These are phyloP conservation scores for Scytalidium lignicola DNA, from an alignment of 2,329 filamentous ascomycete genomes.

Conservation along the genomic window DNA sequence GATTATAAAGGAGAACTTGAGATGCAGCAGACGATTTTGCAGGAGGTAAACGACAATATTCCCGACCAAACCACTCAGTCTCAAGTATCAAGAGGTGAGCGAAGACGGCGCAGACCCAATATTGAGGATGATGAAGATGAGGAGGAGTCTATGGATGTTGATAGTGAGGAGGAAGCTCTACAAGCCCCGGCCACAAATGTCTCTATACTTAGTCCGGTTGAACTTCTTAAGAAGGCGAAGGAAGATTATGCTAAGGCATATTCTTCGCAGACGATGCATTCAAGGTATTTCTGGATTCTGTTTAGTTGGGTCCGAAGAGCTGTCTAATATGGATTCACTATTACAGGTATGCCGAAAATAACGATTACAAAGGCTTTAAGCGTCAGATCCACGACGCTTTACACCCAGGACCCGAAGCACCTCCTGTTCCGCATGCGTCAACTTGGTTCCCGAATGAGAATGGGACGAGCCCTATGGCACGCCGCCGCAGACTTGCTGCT, in stretches of 20 bases:
- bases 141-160: conserved; percentile 31
- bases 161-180: conserved; percentile 38
- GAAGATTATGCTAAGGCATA: conserved; percentile 30
- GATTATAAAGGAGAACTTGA: conserved; percentile 46
- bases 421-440: conserved; percentile 47
- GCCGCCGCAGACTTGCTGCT: not conserved
- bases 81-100: conserved; percentile 26
- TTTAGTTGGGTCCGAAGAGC: conserved; percentile 16
- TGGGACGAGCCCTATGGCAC: not conserved
- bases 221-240: conserved; percentile 31
- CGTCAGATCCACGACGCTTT: conserved; percentile 56
- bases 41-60: conserved; percentile 26
- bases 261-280: conserved; percentile 31
- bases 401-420: conserved; percentile 45
- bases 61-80: conserved; percentile 20
- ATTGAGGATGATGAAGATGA: conserved; percentile 34
- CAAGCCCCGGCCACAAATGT: conserved; percentile 25
- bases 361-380: conserved; percentile 58
- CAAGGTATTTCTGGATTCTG: conserved; percentile 28
- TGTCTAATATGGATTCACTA: not conserved
- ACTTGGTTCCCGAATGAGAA: conserved; percentile 52
- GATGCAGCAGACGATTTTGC: conserved; percentile 21
- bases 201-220: conserved; percentile 28
- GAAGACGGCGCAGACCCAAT: conserved; percentile 19
- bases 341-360: conserved; percentile 51